phyloP scores from a whole-genome alignment of 2,329 filamentous ascomycete species.

The Aspergillus sp. region DNA sequence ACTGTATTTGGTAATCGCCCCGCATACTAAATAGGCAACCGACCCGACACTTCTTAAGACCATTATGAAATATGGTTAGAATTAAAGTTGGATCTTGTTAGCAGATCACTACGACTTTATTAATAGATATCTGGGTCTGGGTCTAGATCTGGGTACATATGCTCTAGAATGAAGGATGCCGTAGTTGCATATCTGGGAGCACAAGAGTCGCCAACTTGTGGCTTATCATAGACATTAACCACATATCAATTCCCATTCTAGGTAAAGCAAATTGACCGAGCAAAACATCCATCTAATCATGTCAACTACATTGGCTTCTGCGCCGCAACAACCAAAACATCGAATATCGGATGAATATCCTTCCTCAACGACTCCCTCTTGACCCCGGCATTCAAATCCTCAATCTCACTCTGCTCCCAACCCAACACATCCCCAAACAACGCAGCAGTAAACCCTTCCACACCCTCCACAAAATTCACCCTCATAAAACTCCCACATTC shows the following conservation, averaged over 20 bases:
- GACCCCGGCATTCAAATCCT: conserved; percentile 16
- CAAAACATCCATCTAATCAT: no score
- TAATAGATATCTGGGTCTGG: no score
- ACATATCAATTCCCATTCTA: no score
- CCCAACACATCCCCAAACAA: conserved; percentile 18
- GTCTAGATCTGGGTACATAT: no score
- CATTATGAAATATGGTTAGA: no score
- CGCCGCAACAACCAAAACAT: conserved; percentile 16
- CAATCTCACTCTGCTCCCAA: conserved; percentile 16
- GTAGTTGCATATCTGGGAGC: no score
- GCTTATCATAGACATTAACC: no score
- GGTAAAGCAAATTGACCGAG: no score
- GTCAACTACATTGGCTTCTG: conserved; percentile 11
- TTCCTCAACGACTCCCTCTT: conserved; percentile 15
- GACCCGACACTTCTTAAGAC: neutral
- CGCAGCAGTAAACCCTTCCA: conserved; percentile 20
- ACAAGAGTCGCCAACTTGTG: no score
- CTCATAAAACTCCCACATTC: conserved; percentile 19
- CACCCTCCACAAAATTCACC: conserved; percentile 21
- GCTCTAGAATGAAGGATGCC: no score
- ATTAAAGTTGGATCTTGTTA: no score
- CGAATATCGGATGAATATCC: conserved; percentile 19
- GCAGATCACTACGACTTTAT: no score
- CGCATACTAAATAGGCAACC: neutral
- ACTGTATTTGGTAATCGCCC: neutral